Base-by-base conservation (phyloP, 2,329 filamentous ascomycete species). In the Aspergillus pseudoglaucus region DNA sequence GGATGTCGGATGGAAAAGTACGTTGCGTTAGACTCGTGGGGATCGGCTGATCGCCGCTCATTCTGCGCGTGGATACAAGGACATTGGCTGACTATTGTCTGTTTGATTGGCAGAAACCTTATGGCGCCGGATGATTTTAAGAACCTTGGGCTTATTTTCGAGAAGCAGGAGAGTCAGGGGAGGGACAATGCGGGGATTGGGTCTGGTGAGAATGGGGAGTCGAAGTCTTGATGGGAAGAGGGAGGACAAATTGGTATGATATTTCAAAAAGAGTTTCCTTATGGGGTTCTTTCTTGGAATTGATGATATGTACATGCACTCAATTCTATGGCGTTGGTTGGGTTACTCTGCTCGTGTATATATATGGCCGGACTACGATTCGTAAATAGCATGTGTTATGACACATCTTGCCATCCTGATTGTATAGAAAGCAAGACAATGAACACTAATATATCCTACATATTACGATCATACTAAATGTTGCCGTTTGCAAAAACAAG, bases 71-170 rank as follows among this genome's bases (percentile, higher is more conserved):
- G 10, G 17, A n/a, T 6, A 10, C 6, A 33, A 18, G 8, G 6
- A 15, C 14, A 27, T 35, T 10, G 6, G 27, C 39, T 42, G 42
- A 32, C 20, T 6, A 18, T 18, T 33, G 23, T 22, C 15, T 38
- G 1, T 18, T 39, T 37, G 9, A n/a, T 8, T 39, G 8, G 32
- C 59, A 90, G 90, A 58, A 96, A 97, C 64, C 75, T 98, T 27
- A 98, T 98, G 93, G 90, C 90, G 6, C 88, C 81, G 58, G 93
- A 98, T 63, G 88, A 95, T 50, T 93, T 97, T 70, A 89, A 87
- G 69, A 98, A 98, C 63, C 75, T 98, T 37, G 93, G 93, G 0
- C 93, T 95, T 59, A 73, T 75, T 5, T 75, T 79, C 50, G 77
- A 81, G 40, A 68, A 70, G 20, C 55, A 61, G 3, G 54, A 58